Base-by-base conservation (phyloP, 768 basidiomycete genomes). In the Melanogaster broomeanus region DNA sequence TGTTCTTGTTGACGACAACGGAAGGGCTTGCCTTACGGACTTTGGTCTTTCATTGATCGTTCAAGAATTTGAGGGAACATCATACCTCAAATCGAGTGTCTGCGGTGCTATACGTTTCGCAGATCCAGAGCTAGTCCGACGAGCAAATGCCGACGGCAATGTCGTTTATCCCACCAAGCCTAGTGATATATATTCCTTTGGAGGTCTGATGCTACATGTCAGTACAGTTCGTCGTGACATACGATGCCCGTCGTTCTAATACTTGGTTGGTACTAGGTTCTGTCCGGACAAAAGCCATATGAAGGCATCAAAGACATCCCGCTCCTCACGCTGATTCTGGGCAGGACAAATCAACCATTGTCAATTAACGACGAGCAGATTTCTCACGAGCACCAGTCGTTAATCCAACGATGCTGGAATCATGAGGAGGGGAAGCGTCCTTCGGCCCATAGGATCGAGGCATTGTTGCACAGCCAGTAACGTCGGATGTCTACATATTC, bases 91-190 rank as follows among this genome's bases (percentile, higher is more conserved):
- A 16, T 74, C 75, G 64, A 22, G 40, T 16, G 42, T 69, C 27
- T 53, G 62, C 25, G 80, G 78, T 4, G 70, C 68, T 15, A 64
- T 78, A 24, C 71, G 75, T 3, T 81, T 78, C 69, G 73, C 77
- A n/a, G 80, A 79, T 52, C 66, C 77, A 0, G 62, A 71, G 11
- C 65, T 49, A 9, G 49, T 64, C 21, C 40, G 42, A 22, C 53
- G 24, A 16, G 50, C 45, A 16, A 27, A 45, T 11, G 16, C 19
- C 11, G 37, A 10, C 15, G 53, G 13, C 19, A 18, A 18, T 1
- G 34, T 55, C 11, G 18, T 44, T 35, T 41, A 53, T 43, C 62
- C 65, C 16, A 61, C 56, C 16, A 45, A 46, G 6, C 42, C 58
- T n/a, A 57, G 55, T 30, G 65, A 67, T 48, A 53, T 68, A 4